phyloP scores from a whole-genome alignment of 106 monocot species.

The Allium sativum region DNA sequence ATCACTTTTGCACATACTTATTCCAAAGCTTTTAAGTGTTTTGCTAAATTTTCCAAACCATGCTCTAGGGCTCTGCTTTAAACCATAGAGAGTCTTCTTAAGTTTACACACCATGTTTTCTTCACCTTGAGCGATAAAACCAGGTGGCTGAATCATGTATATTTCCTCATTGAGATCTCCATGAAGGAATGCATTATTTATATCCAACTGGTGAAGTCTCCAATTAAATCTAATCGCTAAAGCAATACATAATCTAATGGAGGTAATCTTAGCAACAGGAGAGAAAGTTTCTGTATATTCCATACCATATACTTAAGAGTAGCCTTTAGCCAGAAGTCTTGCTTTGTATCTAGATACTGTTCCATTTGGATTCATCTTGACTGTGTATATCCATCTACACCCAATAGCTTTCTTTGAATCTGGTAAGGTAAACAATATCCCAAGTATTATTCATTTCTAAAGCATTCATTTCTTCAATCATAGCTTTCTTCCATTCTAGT shows the following conservation, averaged over 20 bases:
- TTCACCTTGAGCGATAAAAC: too few species aligned
- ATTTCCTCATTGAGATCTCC: too few species aligned
- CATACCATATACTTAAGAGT: neutral
- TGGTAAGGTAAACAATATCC: neutral
- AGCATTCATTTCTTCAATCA: neutral
- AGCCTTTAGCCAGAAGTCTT: neutral
- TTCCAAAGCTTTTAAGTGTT: neutral
- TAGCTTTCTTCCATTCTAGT: too few species aligned
- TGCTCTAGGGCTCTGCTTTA: too few species aligned
- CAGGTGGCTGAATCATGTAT: too few species aligned
- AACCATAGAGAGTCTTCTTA: too few species aligned
- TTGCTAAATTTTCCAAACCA: neutral
- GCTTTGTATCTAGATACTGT: neutral
- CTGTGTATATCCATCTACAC: neutral
- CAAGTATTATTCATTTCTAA: neutral
- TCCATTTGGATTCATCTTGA: neutral
- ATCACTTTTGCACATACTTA: neutral
- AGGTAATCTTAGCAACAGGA: neutral
- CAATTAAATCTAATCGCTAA: neutral
- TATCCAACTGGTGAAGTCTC: neutral
- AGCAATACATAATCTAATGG: neutral
- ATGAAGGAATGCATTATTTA: neutral
- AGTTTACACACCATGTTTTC: too few species aligned
- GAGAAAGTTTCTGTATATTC: neutral
- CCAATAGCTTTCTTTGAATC: neutral